These are phyloP conservation scores for Cercospora brassicicola DNA, from an alignment of 2,329 filamentous ascomycete species.

Conservation along the genomic window DNA sequence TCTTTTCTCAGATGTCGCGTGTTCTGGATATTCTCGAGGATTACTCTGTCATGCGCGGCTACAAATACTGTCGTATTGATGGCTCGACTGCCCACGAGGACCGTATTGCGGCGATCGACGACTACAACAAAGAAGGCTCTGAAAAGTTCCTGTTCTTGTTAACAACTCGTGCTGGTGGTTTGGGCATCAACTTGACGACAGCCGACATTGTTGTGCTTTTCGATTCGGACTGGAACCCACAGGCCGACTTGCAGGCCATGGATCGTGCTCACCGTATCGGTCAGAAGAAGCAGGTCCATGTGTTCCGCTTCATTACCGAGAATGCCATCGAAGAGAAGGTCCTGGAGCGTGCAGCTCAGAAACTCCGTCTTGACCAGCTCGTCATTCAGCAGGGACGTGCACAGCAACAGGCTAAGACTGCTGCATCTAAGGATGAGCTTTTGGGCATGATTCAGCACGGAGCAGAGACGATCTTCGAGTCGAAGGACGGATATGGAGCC, in stretches of 20 bases:
- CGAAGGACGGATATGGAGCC: slow-evolving; percentile 64
- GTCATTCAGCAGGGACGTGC: slow-evolving; percentile 97
- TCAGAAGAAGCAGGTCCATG: slow-evolving; percentile 95
- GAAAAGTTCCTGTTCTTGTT: slow-evolving; percentile 97
- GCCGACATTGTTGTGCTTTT: slow-evolving; percentile 96
- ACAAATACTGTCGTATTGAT: slow-evolving; percentile 96
- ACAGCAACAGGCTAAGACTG: slow-evolving; percentile 84
- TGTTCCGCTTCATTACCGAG: slow-evolving; percentile 96
- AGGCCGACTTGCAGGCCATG: slow-evolving; percentile 98
- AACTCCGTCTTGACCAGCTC: slow-evolving; percentile 90
- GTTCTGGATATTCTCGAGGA: slow-evolving; percentile 95
- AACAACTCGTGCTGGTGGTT: slow-evolving; percentile 89
- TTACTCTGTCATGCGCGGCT: slow-evolving; percentile 93
- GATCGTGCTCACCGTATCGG: slow-evolving; percentile 97
- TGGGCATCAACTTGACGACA: slow-evolving; percentile 93
- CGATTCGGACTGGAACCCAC: slow-evolving; percentile 98
- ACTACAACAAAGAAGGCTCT: slow-evolving; percentile 93
- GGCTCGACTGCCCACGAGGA: slow-evolving; percentile 96
- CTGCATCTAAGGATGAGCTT: slow-evolving; percentile 92
- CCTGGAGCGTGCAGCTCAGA: slow-evolving; percentile 91
- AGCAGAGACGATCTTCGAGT: slow-evolving; percentile 88
- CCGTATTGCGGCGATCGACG: slow-evolving; percentile 93
- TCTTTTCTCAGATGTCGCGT: slow-evolving; percentile 99
- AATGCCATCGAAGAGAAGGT: slow-evolving; percentile 99
- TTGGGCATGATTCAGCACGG: slow-evolving; percentile 98